These are phyloP conservation scores for Batkoa obscura DNA, from an alignment of 371 early-diverging fungal genomes.

Conservation along the genomic window DNA sequence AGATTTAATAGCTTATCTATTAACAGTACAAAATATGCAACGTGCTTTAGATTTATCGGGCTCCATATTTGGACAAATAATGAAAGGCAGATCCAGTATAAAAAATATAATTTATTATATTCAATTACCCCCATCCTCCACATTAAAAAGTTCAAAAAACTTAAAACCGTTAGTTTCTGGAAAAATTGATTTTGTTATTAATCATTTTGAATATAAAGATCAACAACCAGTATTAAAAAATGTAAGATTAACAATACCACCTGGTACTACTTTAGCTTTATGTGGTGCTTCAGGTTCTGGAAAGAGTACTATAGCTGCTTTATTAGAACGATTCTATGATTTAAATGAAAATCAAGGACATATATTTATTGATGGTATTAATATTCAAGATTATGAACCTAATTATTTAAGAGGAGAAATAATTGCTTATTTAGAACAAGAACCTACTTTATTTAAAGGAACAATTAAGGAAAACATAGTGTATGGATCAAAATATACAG, in stretches of 20 bases:
- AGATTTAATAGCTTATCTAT: constrained; percentile 51
- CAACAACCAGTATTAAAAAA: constrained; percentile 35
- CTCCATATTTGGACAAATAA: constrained; percentile 51
- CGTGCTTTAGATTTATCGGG: constrained; percentile 47
- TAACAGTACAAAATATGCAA: constrained; percentile 58
- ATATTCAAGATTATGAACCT: constrained; percentile 27
- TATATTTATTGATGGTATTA: constrained; percentile 34
- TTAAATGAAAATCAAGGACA: constrained; percentile 20
- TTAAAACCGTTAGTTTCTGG: constrained; percentile 31
- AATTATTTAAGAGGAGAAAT: constrained; percentile 37
- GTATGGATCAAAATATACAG: constrained; percentile 32
- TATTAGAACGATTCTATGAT: constrained; percentile 50
- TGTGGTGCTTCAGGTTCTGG: constrained; percentile 40
- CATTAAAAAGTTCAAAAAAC: neutral
- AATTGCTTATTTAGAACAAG: constrained; percentile 55
- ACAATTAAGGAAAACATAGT: constrained; percentile 63
- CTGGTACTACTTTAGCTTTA: constrained; percentile 37
- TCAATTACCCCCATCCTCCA: neutral
- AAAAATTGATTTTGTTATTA: constrained; percentile 42
- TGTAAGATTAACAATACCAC: constrained; percentile 38
- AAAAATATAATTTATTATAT: neutral
- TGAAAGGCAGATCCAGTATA: constrained; percentile 16
- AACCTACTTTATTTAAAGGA: constrained; percentile 64
- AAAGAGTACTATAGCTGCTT: constrained; percentile 48
- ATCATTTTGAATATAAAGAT: constrained; percentile 34